Evolutionary conservation across 176 grass and related monocot genomes (phyloP).

Genomic region (Oryza rufipogon): DNA sequence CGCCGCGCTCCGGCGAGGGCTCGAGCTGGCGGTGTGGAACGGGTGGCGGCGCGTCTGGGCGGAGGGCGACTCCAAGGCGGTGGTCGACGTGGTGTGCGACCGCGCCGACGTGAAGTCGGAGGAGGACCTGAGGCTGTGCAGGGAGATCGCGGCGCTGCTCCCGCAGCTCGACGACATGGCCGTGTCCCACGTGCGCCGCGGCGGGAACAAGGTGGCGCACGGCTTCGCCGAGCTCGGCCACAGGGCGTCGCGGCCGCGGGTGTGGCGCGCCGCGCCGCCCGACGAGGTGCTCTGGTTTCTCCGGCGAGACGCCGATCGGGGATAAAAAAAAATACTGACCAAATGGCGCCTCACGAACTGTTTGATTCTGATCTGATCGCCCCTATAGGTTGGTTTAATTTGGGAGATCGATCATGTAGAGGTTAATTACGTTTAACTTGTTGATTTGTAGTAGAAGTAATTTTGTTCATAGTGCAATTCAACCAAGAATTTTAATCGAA

Average conservation of each 20-base stretch:
- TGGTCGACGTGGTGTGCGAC: slow-evolving; percentile 41
- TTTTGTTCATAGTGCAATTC: not conserved
- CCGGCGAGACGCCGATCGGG: slow-evolving; percentile 30
- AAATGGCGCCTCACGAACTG: too few species aligned
- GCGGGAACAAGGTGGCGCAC: slow-evolving; percentile 70
- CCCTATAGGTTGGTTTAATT: not conserved
- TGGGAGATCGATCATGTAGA: not conserved
- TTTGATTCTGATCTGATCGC: not conserved
- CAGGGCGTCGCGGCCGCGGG: not conserved
- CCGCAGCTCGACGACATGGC: slow-evolving; percentile 35
- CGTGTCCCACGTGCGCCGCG: slow-evolving; percentile 54
- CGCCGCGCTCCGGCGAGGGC: slow-evolving; percentile 50
- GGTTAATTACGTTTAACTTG: not conserved
- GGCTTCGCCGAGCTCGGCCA: slow-evolving; percentile 59
- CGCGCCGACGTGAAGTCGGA: not conserved
- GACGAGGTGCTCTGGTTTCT: slow-evolving; percentile 47
- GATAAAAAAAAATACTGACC: not conserved
- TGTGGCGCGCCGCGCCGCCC: slow-evolving; percentile 62
- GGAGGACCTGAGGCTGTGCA: slow-evolving; percentile 42
- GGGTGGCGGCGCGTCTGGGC: slow-evolving; percentile 58
- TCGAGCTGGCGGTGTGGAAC: slow-evolving; percentile 61
- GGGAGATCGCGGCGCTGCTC: slow-evolving; percentile 47
- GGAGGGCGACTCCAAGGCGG: slow-evolving; percentile 61
- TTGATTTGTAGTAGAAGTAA: not conserved
- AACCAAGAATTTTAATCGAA: too few species aligned